Percentiles rank a stretch among this genome's conserved stretches.
Evolutionary conservation across 2,329 filamentous ascomycete genomes (phyloP).

Genomic region (Pseudogymnoascus sp.): DNA sequence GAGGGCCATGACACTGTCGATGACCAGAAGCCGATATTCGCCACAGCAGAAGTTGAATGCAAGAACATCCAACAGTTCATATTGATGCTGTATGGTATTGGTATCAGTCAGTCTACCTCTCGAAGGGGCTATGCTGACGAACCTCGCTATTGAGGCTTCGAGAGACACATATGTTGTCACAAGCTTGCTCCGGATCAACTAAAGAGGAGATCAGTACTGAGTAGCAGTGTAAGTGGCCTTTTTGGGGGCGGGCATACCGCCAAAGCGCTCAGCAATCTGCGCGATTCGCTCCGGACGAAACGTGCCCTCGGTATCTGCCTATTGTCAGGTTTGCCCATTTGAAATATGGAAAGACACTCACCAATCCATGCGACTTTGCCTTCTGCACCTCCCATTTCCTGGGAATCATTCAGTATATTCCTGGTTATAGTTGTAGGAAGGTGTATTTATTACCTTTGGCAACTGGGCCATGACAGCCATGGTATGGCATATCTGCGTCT

Average conservation of each 20-base stretch:
- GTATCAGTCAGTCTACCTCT: neutral
- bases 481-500: slow-evolving; percentile 63
- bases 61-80: slow-evolving; percentile 56
- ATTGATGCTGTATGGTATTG: slow-evolving; percentile 33
- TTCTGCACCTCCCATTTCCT: slow-evolving; percentile 57
- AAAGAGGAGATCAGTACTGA: slow-evolving; percentile 14
- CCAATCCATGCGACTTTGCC: slow-evolving; percentile 65
- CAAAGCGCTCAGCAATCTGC: slow-evolving; percentile 61
- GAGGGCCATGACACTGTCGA: slow-evolving; percentile 64
- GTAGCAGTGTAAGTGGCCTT: neutral
- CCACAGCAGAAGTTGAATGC: slow-evolving; percentile 54
- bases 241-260: slow-evolving; percentile 29
- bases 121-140: neutral
- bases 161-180: slow-evolving; percentile 61
- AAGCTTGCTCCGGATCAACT: slow-evolving; percentile 49
- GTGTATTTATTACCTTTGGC: slow-evolving; percentile 34
- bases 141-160: slow-evolving; percentile 58
- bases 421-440: neutral
- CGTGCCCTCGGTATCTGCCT: slow-evolving; percentile 51
- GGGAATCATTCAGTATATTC: slow-evolving; percentile 13
- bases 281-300: slow-evolving; percentile 61
- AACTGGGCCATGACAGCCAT: slow-evolving; percentile 57
- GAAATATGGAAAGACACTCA: slow-evolving; percentile 20
- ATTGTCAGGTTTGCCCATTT: neutral
- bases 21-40: slow-evolving; percentile 58